Conservation (phyloP, 768 basidiomycete genomes). For the Pleurotus pulmonarius region DNA sequence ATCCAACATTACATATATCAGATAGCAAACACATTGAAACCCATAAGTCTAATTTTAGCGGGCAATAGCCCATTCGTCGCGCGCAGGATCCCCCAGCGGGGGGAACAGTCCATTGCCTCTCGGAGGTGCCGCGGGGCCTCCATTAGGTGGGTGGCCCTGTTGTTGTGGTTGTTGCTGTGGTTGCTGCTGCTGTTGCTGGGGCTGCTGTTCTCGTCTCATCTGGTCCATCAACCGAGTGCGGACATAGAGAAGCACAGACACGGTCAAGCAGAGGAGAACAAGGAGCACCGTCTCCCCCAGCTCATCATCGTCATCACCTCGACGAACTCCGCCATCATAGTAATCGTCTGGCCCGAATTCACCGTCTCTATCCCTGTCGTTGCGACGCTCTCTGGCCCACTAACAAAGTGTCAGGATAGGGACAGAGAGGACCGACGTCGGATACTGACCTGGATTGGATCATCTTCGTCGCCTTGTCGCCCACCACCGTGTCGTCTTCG, state of each 20-base stretch:
- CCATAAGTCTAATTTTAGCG: conserved; percentile 14
- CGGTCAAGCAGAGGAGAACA: conserved; percentile 65
- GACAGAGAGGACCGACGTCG: background rate
- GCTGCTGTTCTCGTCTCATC: conserved; percentile 60
- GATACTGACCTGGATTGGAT: conserved; percentile 61
- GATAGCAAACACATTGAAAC: background rate
- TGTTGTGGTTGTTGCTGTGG: conserved; percentile 22
- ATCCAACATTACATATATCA: background rate
- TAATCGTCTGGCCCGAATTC: conserved; percentile 84
- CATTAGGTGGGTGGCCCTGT: conserved; percentile 27
- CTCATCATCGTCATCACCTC: conserved; percentile 62
- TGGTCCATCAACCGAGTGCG: conserved; percentile 76
- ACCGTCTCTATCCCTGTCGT: conserved; percentile 67
- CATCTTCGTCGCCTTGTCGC: conserved; percentile 50
- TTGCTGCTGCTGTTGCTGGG: conserved; percentile 37
- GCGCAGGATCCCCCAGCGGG: conserved; percentile 57
- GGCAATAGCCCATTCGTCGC: conserved; percentile 64
- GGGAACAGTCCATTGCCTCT: conserved; percentile 54
- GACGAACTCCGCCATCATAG: conserved; percentile 61
- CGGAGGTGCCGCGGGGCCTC: conserved; percentile 11
- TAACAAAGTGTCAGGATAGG: conserved; percentile 19
- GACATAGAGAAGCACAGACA: conserved; percentile 74
- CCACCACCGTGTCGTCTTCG: conserved; percentile 37
- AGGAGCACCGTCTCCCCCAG: conserved; percentile 79
- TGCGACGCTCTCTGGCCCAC: conserved; percentile 78